Evolutionary conservation across 495 filamentous ascomycete genomes (phyloP), one percentile per base, ranked within the genome.

Genomic region (Podospora anserina): DNA sequence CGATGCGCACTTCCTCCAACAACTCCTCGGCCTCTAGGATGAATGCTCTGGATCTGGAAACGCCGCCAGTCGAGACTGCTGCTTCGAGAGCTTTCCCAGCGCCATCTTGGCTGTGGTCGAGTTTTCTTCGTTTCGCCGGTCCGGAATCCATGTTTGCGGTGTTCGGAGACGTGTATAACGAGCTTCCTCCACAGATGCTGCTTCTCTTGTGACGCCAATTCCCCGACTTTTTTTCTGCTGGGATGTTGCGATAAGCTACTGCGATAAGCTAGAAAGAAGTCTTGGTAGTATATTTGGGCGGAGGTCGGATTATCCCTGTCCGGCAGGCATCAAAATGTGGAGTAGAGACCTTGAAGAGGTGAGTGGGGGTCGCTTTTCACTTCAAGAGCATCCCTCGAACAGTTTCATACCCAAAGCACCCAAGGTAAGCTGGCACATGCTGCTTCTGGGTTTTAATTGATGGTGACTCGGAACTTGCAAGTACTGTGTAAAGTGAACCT

Each of bases 1-100:
- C 86, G 28, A 89, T 84, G 74, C 84, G 84, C 54, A 91, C 83
- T 66, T 91, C 88, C 23, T 83, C 79, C 69, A 97, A 75, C 57
- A 99, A 79, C 72, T 97, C 93, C 67, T 97, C 91, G 26, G 93
- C 86, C 79, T 97, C 91, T 34, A 99, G 81, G 71, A 94, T 90
- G 80, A 98, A 96, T 70, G 92, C 82, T 73, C 86, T 91, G 32
- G 78, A 74, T 44, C 78, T 75, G 0, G 79, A 80, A 39, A 78
- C 68, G 54, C 78, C 79, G 0, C 76, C 71, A 6, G 72, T 64
- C 7, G 71, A 62, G 6, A 70, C 75, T 3, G 72, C 72, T 5
- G 74, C 65, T 55, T 78, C 74, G 19, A 80, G 72, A 30, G 69
- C 71, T 16, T 70, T 67, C 15, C 78, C 70, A 1, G 72, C 69